phyloP scores from a whole-genome alignment of 306 rosid genomes.

The Vachellia collinsii region DNA sequence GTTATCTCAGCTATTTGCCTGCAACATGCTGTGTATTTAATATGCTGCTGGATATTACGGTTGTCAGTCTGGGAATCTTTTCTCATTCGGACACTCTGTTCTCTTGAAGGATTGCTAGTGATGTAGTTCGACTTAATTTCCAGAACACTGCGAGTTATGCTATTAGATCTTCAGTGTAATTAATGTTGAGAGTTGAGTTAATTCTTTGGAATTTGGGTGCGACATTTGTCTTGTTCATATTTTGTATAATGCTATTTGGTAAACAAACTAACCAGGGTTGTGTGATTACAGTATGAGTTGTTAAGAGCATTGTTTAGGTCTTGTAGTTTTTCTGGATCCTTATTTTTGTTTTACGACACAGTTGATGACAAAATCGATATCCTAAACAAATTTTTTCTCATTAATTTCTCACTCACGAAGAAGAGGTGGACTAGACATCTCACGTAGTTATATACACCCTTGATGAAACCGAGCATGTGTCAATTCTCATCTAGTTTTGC shows the following conservation, averaged over 20 bases:
- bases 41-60: background rate
- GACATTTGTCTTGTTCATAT: background rate
- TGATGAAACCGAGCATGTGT: background rate
- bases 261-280: constrained; percentile 27
- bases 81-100: background rate
- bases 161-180: constrained; percentile 8
- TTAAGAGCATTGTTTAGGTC: constrained; percentile 26
- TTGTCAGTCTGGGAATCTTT: background rate
- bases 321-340: background rate
- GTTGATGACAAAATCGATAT: no score
- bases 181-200: background rate
- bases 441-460: background rate
- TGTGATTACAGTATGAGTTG: constrained; percentile 37
- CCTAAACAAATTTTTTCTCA: background rate
- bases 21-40: background rate
- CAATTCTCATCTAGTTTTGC: constrained; percentile 2
- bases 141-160: background rate
- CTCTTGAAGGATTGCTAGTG: constrained; percentile 3
- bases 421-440: background rate
- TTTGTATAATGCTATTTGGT: constrained; percentile 34
- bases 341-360: no score
- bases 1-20: background rate
- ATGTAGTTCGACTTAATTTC: background rate
- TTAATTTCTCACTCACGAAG: background rate
- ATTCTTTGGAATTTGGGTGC: background rate